Evolutionary conservation across 2,329 filamentous ascomycete genomes (phyloP).

Genomic region (Xylariaceae sp.): DNA sequence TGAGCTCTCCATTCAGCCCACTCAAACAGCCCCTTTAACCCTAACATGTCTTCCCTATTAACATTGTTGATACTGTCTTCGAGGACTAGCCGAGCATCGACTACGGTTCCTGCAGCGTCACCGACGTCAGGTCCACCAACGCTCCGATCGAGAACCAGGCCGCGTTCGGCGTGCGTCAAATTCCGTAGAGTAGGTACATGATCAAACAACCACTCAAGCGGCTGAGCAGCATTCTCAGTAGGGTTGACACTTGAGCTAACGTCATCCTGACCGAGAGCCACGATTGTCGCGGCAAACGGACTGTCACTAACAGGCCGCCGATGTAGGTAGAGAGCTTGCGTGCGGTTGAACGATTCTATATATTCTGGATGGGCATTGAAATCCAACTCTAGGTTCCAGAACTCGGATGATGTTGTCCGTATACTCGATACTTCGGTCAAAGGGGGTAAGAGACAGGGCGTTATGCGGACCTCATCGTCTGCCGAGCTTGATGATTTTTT

Average conservation of each 20-base stretch:
- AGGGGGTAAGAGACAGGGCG: constrained; percentile 69
- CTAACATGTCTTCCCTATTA: constrained; percentile 50
- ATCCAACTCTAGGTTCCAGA: constrained; percentile 84
- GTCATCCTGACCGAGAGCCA: constrained; percentile 66
- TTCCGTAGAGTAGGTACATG: constrained; percentile 58
- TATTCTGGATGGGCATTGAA: constrained; percentile 70
- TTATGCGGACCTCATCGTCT: constrained; percentile 51
- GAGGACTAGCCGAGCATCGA: constrained; percentile 77
- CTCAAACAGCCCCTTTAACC: constrained; percentile 60
- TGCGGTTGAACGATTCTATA: constrained; percentile 67
- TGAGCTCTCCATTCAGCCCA: constrained; percentile 57
- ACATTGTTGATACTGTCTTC: constrained; percentile 51
- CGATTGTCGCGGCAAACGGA: constrained; percentile 76
- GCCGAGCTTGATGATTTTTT: constrained; percentile 41
- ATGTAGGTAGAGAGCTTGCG: constrained; percentile 77
- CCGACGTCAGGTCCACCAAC: constrained; percentile 56
- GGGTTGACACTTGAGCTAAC: constrained; percentile 47
- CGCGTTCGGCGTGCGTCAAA: constrained; percentile 71
- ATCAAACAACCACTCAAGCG: constrained; percentile 78
- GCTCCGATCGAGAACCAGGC: constrained; percentile 62
- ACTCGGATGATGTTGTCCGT: constrained; percentile 65
- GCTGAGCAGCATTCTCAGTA: constrained; percentile 42
- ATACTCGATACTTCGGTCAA: constrained; percentile 67
- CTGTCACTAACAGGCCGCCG: constrained; percentile 72
- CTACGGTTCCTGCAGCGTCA: constrained; percentile 51